Conservation (phyloP, 2,329 filamentous ascomycete genomes). For the Claviceps purpurea region DNA sequence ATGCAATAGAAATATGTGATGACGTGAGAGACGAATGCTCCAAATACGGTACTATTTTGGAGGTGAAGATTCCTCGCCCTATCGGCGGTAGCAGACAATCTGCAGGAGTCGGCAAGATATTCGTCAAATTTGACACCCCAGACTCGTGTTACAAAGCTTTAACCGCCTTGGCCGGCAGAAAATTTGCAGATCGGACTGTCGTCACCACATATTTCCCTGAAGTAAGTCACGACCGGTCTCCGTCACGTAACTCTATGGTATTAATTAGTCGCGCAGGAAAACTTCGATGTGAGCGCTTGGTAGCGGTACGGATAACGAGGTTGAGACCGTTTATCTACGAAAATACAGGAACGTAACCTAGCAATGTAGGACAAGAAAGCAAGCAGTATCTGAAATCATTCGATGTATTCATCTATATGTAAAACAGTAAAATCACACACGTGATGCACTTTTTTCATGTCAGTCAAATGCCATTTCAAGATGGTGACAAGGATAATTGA, state of each 20-base stretch:
- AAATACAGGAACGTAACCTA: slow-evolving; percentile 2
- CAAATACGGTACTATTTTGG: slow-evolving; percentile 75
- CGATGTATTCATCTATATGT: slow-evolving; percentile 5
- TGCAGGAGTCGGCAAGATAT: slow-evolving; percentile 93
- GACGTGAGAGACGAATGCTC: slow-evolving; percentile 86
- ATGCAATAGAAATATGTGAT: slow-evolving; percentile 71
- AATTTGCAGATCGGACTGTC: slow-evolving; percentile 92
- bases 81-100: slow-evolving; percentile 70
- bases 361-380: slow-evolving; percentile 4
- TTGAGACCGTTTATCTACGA: neutral
- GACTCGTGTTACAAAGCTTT: slow-evolving; percentile 76
- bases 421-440: slow-evolving; percentile 8
- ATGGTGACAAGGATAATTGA: neutral
- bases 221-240: slow-evolving; percentile 31
- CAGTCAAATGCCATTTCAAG: slow-evolving; percentile 2
- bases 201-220: slow-evolving; percentile 95
- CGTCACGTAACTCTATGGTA: neutral
- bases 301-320: slow-evolving; percentile 26
- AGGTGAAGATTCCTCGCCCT: slow-evolving; percentile 88
- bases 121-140: slow-evolving; percentile 74
- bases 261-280: slow-evolving; percentile 50
- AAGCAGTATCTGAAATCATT: slow-evolving; percentile 2
- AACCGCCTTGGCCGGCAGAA: slow-evolving; percentile 79
- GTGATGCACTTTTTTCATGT: slow-evolving; percentile 2
- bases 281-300: slow-evolving; percentile 87